Conservation (phyloP, 2,329 filamentous ascomycete species). For the Rachicladosporium sp. region DNA sequence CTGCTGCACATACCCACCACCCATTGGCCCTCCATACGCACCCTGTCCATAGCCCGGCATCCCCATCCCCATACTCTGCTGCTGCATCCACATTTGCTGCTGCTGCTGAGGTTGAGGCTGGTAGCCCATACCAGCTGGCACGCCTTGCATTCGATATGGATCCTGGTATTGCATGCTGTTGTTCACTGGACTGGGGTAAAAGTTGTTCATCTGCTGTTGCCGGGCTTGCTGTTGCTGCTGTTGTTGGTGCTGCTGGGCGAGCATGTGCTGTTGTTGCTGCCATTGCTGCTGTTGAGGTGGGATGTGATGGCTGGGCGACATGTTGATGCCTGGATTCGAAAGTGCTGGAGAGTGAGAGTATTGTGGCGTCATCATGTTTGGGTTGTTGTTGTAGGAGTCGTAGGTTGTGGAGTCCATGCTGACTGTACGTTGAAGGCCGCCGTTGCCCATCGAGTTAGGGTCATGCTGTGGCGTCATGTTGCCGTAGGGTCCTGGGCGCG, state of each 20-base stretch:
- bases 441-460: conserved; percentile 19
- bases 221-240: conserved; percentile 15
- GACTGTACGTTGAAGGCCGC: conserved; percentile 30
- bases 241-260: conserved; percentile 31
- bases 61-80: conserved; percentile 7
- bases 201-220: conserved; percentile 11
- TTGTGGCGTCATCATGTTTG: conserved; percentile 19
- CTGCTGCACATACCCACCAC: conserved; percentile 3
- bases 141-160: conserved; percentile 28
- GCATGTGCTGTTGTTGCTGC: conserved; percentile 46
- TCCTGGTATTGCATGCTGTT: conserved; percentile 24
- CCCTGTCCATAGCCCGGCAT: conserved; percentile 16
- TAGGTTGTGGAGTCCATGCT: conserved; percentile 39
- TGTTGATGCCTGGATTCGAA: conserved; percentile 19
- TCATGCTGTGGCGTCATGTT: conserved; percentile 25
- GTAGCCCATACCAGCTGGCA: conserved; percentile 25
- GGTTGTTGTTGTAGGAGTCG: conserved; percentile 32
- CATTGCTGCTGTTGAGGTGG: conserved; percentile 46
- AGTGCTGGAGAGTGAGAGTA: conserved; percentile 26
- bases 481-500: conserved; percentile 24
- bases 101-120: conserved; percentile 15
- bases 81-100: conserved; percentile 9
- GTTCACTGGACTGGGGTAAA: conserved; percentile 17
- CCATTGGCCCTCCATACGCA: background rate
- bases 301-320: conserved; percentile 12